A percentile compares a stretch with the other conserved stretches of the same genome.
Evolutionary conservation across 1,284 basidiomycete species (phyloP).

Genomic region (Ustilago cynodontis): DNA sequence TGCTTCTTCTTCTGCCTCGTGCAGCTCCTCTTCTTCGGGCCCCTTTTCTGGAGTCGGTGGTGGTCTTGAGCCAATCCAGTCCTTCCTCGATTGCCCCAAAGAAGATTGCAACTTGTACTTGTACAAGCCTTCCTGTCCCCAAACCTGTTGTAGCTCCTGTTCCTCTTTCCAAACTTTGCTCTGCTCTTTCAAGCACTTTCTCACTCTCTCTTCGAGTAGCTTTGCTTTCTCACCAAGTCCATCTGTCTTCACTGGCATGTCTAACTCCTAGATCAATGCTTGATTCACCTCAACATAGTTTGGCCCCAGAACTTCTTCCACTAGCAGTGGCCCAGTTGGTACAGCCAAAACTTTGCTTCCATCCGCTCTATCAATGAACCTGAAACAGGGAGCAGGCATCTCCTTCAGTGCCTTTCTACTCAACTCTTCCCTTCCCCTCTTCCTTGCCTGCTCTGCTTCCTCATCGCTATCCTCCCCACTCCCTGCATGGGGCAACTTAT

Average conservation of each 20-base stretch:
- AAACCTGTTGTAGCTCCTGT: constrained; percentile 25
- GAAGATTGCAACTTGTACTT: constrained; percentile 40
- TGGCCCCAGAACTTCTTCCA: constrained; percentile 19
- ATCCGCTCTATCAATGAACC: constrained; percentile 30
- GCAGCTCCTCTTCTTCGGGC: background rate
- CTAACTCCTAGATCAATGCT: constrained; percentile 33
- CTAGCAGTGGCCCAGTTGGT: constrained; percentile 21
- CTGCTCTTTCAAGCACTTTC: constrained; percentile 22
- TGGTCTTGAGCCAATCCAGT: constrained; percentile 35
- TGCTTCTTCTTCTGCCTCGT: constrained; percentile 3
- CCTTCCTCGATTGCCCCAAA: constrained; percentile 30
- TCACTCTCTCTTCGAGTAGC: constrained; percentile 12
- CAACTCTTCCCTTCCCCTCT: constrained; percentile 29
- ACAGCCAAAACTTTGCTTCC: constrained; percentile 32
- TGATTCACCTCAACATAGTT: constrained; percentile 30
- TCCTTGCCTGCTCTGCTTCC: constrained; percentile 23
- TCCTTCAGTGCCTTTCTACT: constrained; percentile 43
- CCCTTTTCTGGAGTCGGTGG: constrained; percentile 26
- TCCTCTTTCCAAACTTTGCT: constrained; percentile 25
- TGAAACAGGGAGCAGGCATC: constrained; percentile 39
- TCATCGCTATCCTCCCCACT: constrained; percentile 34
- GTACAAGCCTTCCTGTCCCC: constrained; percentile 49
- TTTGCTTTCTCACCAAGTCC: constrained; percentile 12
- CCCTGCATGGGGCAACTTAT: constrained; percentile 46
- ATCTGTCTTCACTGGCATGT: constrained; percentile 2